phyloP scores from a whole-genome alignment of 2,329 filamentous ascomycete species.

The Lachnellula cervina region DNA sequence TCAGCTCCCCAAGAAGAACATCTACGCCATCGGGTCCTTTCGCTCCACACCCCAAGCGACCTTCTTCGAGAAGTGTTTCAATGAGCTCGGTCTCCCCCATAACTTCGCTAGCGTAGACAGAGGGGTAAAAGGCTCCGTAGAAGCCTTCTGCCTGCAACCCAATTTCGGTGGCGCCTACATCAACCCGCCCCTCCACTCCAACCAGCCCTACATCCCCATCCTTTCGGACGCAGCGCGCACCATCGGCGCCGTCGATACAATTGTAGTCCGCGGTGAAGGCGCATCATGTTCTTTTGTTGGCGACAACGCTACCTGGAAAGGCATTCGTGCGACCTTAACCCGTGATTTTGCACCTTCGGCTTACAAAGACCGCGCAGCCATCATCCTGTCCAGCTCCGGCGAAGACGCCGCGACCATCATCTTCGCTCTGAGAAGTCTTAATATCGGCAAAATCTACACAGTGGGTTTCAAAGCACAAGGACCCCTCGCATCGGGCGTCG shows the following conservation, averaged over 20 bases:
- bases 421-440: slow-evolving; percentile 71
- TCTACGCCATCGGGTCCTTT: slow-evolving; percentile 77
- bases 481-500: slow-evolving; percentile 59
- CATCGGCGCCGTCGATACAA: slow-evolving; percentile 79
- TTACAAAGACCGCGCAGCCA: slow-evolving; percentile 69
- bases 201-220: slow-evolving; percentile 55
- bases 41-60: slow-evolving; percentile 66
- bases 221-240: slow-evolving; percentile 72
- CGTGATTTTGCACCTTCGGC: slow-evolving; percentile 78
- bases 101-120: slow-evolving; percentile 72
- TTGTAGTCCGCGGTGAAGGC: slow-evolving; percentile 55
- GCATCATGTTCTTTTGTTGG: slow-evolving; percentile 58
- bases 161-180: slow-evolving; percentile 80
- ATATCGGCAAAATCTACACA: slow-evolving; percentile 75
- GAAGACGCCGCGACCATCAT: slow-evolving; percentile 75
- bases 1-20: slow-evolving; percentile 71
- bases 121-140: slow-evolving; percentile 60
- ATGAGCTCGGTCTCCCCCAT: slow-evolving; percentile 80
- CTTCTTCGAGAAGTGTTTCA: slow-evolving; percentile 82
- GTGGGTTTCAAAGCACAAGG: slow-evolving; percentile 69
- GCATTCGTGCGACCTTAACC: slow-evolving; percentile 75
- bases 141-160: slow-evolving; percentile 66
- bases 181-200: slow-evolving; percentile 61
- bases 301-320: slow-evolving; percentile 82
- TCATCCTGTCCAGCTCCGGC: slow-evolving; percentile 67